phyloP scores from a whole-genome alignment of 805 yeast species.

The Grigorovia yakushimaensis region DNA sequence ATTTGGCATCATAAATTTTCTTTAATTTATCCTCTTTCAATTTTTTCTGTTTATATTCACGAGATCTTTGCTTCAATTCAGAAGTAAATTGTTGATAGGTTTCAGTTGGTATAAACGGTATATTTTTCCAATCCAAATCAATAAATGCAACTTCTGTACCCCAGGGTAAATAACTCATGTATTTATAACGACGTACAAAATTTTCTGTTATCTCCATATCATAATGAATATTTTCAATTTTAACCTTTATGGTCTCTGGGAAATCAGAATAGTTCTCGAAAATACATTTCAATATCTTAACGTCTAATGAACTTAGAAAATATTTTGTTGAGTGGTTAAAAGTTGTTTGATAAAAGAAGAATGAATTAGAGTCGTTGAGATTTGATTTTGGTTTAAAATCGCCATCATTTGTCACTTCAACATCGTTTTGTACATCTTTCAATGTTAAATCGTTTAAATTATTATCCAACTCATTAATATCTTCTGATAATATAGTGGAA shows the following conservation, averaged over 20 bases:
- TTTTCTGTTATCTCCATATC: slow-evolving; percentile 57
- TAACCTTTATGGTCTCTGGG: slow-evolving; percentile 55
- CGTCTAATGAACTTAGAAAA: slow-evolving; percentile 71
- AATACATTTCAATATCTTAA: slow-evolving; percentile 55
- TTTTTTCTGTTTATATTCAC: slow-evolving; percentile 38
- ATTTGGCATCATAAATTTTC: slow-evolving; percentile 43
- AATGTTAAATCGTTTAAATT: slow-evolving; percentile 7
- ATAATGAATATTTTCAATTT: slow-evolving; percentile 59
- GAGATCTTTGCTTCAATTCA: slow-evolving; percentile 50
- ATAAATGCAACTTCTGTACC: slow-evolving; percentile 79
- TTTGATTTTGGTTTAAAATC: slow-evolving; percentile 4
- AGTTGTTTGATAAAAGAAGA: slow-evolving; percentile 69
- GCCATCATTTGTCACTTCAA: no score
- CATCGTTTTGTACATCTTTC: background rate
- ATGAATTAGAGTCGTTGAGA: slow-evolving; percentile 37
- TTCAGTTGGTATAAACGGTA: slow-evolving; percentile 35
- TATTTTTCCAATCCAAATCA: slow-evolving; percentile 72
- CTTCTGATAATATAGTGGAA: slow-evolving; percentile 27
- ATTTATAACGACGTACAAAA: slow-evolving; percentile 53
- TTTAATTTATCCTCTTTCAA: slow-evolving; percentile 53
- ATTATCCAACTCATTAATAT: slow-evolving; percentile 1
- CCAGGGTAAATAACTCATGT: slow-evolving; percentile 68
- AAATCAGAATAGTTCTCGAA: slow-evolving; percentile 55
- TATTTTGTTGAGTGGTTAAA: slow-evolving; percentile 57
- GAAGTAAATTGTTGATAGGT: slow-evolving; percentile 38